Evolutionary conservation across 768 basidiomycete genomes (phyloP).

Genomic region (Punctularia strigosozonata): DNA sequence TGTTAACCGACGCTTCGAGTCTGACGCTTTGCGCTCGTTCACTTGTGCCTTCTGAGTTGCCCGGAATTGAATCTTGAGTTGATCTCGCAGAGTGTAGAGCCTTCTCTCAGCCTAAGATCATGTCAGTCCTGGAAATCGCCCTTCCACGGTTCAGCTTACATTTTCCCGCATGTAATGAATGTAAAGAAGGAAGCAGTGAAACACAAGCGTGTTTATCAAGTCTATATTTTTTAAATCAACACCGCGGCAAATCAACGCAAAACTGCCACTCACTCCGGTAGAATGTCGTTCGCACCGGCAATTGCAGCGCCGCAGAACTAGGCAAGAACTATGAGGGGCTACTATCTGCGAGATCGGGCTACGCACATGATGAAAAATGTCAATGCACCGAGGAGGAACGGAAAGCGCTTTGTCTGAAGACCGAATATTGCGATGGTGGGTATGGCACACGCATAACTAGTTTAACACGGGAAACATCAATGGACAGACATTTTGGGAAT

Average conservation of each 20-base stretch:
- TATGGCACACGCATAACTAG: conserved; percentile 22
- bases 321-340: conserved; percentile 25
- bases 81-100: conserved; percentile 36
- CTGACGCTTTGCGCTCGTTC: conserved; percentile 57
- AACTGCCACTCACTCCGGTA: conserved; percentile 21
- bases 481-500: background rate
- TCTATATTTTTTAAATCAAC: conserved; percentile 20
- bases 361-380: conserved; percentile 44
- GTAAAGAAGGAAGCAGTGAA: conserved; percentile 75
- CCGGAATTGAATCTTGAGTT: conserved; percentile 41
- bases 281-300: conserved; percentile 26
- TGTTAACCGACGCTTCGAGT: conserved; percentile 76
- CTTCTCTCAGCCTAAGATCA: conserved; percentile 28
- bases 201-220: conserved; percentile 64
- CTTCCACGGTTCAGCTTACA: conserved; percentile 21
- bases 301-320: conserved; percentile 17
- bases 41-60: conserved; percentile 51
- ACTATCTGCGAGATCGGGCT: conserved; percentile 3
- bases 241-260: conserved; percentile 4
- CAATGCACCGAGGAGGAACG: conserved; percentile 49
- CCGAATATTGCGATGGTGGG: conserved; percentile 68
- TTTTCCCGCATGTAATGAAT: conserved; percentile 37
- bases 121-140: conserved; percentile 5
- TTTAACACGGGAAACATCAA: no score
- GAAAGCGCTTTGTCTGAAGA: conserved; percentile 49